phyloP scores from a whole-genome alignment of 169 alveolate genomes.

The Cryptosporidium felis region DNA sequence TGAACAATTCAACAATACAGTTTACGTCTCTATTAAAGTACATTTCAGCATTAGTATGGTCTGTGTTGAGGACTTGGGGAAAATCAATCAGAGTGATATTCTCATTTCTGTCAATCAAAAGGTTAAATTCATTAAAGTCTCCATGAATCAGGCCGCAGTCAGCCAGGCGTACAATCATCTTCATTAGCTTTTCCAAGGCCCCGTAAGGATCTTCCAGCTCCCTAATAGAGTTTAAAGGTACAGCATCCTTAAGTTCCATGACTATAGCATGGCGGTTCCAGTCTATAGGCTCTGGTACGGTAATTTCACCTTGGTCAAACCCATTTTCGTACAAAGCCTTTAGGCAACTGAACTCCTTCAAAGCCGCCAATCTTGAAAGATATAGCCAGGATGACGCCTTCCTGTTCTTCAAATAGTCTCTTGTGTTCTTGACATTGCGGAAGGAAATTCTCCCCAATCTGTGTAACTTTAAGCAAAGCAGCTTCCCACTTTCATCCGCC shows the following conservation, averaged over 20 bases:
- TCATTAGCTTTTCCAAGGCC: slow-evolving; percentile 81
- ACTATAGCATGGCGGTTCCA: slow-evolving; percentile 97
- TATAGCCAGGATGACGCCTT: slow-evolving; percentile 97
- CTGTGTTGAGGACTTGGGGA: slow-evolving; percentile 96
- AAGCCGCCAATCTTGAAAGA: slow-evolving; percentile 97
- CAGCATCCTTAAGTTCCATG: slow-evolving; percentile 94
- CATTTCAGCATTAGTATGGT: slow-evolving; percentile 93
- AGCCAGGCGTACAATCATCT: slow-evolving; percentile 87
- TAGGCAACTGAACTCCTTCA: slow-evolving; percentile 96
- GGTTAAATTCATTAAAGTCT: slow-evolving; percentile 97
- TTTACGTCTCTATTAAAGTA: slow-evolving; percentile 93
- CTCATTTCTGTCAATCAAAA: slow-evolving; percentile 88
- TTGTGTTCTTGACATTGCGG: slow-evolving; percentile 94
- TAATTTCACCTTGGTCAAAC: slow-evolving; percentile 80
- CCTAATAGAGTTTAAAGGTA: slow-evolving; percentile 90
- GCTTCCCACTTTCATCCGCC: slow-evolving; percentile 88
- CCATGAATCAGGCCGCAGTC: slow-evolving; percentile 97
- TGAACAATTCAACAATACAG: slow-evolving; percentile 90
- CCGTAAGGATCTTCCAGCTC: slow-evolving; percentile 81
- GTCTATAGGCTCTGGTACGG: slow-evolving; percentile 94
- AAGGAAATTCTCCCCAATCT: slow-evolving; percentile 97
- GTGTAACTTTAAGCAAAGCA: slow-evolving; percentile 88
- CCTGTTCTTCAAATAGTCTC: slow-evolving; percentile 97
- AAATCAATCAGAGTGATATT: slow-evolving; percentile 90
- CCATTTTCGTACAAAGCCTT: slow-evolving; percentile 93